Percentiles rank a stretch among this genome's conserved stretches.
These are phyloP conservation scores for Citrullus amarus DNA, from an alignment of 306 rosid species.

Conservation along the genomic window DNA sequence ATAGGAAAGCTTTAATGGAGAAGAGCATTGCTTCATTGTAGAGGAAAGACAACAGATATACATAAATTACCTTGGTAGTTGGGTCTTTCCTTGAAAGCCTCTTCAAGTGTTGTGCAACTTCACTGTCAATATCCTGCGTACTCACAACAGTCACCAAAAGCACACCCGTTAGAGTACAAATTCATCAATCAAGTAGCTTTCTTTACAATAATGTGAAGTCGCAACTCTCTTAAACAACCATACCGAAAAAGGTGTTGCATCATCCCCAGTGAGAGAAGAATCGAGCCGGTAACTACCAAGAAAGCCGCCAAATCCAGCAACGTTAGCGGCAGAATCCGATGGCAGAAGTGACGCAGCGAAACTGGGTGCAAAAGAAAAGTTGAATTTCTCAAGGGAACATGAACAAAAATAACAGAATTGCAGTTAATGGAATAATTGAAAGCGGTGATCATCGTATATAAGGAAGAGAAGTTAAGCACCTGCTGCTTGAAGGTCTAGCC, in stretches of 20 bases:
- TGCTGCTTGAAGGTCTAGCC: conserved; percentile 87
- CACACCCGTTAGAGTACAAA: not conserved
- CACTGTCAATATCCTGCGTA: conserved; percentile 73
- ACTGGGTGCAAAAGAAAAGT: conserved; percentile 21
- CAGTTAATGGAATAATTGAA: not conserved
- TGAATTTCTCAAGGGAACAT: not conserved
- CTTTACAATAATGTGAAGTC: not conserved
- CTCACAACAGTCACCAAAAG: not conserved
- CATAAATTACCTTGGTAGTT: conserved; percentile 57
- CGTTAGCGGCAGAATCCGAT: conserved; percentile 38
- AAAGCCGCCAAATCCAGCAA: conserved; percentile 82
- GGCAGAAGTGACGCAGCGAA: conserved; percentile 81
- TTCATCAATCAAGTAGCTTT: not conserved
- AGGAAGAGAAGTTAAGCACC: conserved; percentile 20
- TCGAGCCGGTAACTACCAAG: conserved; percentile 80
- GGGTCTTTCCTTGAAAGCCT: conserved; percentile 93
- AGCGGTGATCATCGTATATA: not conserved
- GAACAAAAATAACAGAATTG: not conserved
- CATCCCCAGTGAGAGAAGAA: conserved; percentile 46
- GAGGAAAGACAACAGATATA: not conserved
- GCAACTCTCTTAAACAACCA: not conserved
- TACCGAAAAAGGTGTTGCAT: conserved; percentile 42
- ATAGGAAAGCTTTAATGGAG: no score
- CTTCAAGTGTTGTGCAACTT: conserved; percentile 77
- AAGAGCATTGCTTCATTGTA: not conserved